Base-by-base conservation (phyloP, 2,329 filamentous ascomycete species). In the Xylariaceae sp. region DNA sequence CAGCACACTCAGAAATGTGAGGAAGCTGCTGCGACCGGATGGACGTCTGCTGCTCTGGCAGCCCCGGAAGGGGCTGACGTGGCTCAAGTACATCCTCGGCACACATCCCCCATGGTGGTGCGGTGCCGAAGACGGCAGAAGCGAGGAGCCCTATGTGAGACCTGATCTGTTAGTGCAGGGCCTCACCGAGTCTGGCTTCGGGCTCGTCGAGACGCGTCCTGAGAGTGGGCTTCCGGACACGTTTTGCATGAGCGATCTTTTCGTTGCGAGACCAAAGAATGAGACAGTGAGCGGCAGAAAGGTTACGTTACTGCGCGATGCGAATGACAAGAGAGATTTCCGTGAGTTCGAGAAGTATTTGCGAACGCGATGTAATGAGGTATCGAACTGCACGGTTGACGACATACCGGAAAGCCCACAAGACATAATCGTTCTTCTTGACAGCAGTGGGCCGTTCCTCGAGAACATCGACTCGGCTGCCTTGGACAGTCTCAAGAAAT, bases 41-140 rank as follows among this genome's bases (percentile, higher is more conserved):
- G 60, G 60, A 0, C 36, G 44, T 2, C 35, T 60, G 0, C 16
- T 57, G 13, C 23, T 58, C 4, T 42, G 50, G 17, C 56, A 59
- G 24, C 39, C 51, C 4, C 37, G 31, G 21, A 34, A 45, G 0
- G 32, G 37, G 5, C 38, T 38, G 2, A 51, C 49, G 25, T 54
- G 44, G 40, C 36, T 51, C 33, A 55, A 55, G 29, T 52, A 45
- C 35, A 46, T 57, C 19, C 44, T 55, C 13, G 56, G 58, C 1
- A 34, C 45, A 0, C 40, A 57, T 3, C 38, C 50, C 0, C 53
- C 50, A 3, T 63, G 60, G 59, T 63, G 59, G 60, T 35, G 51
- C 0, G 57, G 57, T 1, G 40, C 36, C 5, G 41, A 45, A 1
- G 53, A 59, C 11, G 40, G 34, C 3, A 48, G 57, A 3, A 4